Evolutionary conservation across 2,329 filamentous ascomycete species (phyloP), one percentile per base, ranked within the genome.

Genomic region (Pyrenochaeta sp.): DNA sequence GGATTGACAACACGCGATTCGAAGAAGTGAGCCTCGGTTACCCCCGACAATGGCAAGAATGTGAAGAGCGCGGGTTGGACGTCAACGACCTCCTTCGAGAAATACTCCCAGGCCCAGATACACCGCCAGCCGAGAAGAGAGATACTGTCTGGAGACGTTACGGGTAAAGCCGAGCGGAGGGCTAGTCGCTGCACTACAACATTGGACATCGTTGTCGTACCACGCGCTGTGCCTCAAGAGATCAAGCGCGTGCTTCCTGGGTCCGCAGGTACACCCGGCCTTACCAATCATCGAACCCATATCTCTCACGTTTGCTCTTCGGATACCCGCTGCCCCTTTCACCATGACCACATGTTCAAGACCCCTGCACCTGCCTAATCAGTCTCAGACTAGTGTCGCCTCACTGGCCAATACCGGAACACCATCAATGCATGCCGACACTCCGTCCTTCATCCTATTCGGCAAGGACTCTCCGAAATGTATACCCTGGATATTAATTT

Each of bases 1-100:
- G 74, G 72, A 72, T 68, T 28, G 74, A 76, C 48, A 63, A 68
- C 10, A 74, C 74, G 21, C 64, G 75, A 14, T 78, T 77, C 43
- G 75, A 78, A 52, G 75, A 78, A 53, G 70, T 72, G 34, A 74
- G 71, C 41, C 48, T 77, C 35, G 75, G 75, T n/a, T 78, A 78
- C 51, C 75, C 75, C 18, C 55, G 69, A 36, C 75, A 78, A 41
- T 77, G 75, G 75, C 67, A 75, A 38, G 67, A 73, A 6, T 72
- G 69, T 29, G 70, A 71, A 35, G 68, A 73, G 11, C 64, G 58
- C 6, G 75, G 74, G 4, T 49, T 75, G 41, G 72, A 74, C 45
- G 68, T 78, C 46, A 77, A 77, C 41, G 69, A 74, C 20, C 47
- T 78, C 47, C 58, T 78, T 40, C 58, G 75, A 26, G 74, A 78